Base-by-base conservation (phyloP, 345 rosid genomes). In the Boechera stricta region DNA sequence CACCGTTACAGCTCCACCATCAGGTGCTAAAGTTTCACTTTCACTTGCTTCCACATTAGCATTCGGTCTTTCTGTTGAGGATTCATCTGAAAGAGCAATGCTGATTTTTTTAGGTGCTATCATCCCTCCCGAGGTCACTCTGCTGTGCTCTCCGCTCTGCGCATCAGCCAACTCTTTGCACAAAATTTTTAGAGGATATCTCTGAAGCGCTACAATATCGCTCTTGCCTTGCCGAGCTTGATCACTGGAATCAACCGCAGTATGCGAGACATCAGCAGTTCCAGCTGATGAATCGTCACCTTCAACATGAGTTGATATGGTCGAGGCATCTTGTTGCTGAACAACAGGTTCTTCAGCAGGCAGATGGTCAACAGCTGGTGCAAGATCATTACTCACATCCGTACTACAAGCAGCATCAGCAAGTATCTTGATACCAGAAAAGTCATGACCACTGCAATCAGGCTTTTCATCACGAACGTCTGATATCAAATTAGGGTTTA, bases 401-500 rank as follows among this genome's bases (percentile, higher is more conserved):
- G 77, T 72, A 72, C 69, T 69, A 70, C 90, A 85, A 66, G 89
- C 93, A 33, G 78, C 93, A 51, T 79, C 82, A 12, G 93, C 91
- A 71, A 89, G 93, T 21, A 89, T 85, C 71, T 86, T 79, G 47
- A 87, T 87, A 64, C 93, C 93, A 56, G 87, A 89, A 81, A 89
- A 89, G 77, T 85, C 91, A 15, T 82, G 82, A 10, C 78, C 74
- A 6, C 61, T 39, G 35, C 54, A 65, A 63, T 69, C 85, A 28
- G 64, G 71, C 33, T 59, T 78, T 35, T 44, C 82, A 64, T 71
- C 54, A 26, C 10, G 21, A 32, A 45, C 69, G 12, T 42, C 56
- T 12, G 79, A 54, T 49, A 52, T 51, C 16, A 57, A 65, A 69
- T 39, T 68, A n/a, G 58, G 10, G 69, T 32, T 69, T 48, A 67